phyloP scores from a whole-genome alignment of 2,329 filamentous ascomycete species.

The Basipetospora chlamydospora region DNA sequence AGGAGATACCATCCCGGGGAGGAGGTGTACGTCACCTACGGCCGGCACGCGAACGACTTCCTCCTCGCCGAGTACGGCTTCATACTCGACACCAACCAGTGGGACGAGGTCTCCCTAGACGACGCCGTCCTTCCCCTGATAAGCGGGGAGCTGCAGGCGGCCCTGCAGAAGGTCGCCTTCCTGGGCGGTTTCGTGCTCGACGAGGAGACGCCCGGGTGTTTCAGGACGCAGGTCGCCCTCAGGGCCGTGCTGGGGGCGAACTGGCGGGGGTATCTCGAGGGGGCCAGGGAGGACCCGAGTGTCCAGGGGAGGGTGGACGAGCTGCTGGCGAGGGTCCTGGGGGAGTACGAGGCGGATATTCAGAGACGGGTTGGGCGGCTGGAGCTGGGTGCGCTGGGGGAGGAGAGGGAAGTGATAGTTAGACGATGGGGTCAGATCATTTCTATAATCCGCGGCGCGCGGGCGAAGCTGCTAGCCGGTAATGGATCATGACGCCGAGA shows the following conservation, averaged over 20 bases:
- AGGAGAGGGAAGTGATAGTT: slow-evolving; percentile 19
- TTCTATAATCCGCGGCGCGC: no score
- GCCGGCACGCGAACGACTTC: slow-evolving; percentile 57
- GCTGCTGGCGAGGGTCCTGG: slow-evolving; percentile 23
- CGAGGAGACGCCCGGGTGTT: slow-evolving; percentile 29
- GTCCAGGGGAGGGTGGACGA: slow-evolving; percentile 22
- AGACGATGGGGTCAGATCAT: slow-evolving; percentile 29
- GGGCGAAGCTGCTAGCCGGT: no score
- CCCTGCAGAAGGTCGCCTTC: slow-evolving; percentile 31
- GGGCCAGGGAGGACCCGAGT: slow-evolving; percentile 31
- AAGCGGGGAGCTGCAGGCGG: slow-evolving; percentile 17
- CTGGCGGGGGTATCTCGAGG: slow-evolving; percentile 26
- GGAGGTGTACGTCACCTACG: slow-evolving; percentile 58
- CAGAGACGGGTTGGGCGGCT: slow-evolving; percentile 15
- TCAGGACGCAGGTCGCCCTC: slow-evolving; percentile 40
- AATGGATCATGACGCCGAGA: no score
- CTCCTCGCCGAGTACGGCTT: slow-evolving; percentile 54
- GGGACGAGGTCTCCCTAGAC: slow-evolving; percentile 35
- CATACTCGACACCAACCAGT: slow-evolving; percentile 30
- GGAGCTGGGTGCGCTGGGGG: slow-evolving; percentile 16
- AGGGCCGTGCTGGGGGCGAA: slow-evolving; percentile 21
- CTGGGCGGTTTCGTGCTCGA: slow-evolving; percentile 38
- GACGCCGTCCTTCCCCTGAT: slow-evolving; percentile 27
- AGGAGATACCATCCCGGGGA: slow-evolving; percentile 38
- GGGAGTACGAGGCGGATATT: slow-evolving; percentile 20